phyloP scores from a whole-genome alignment of 2,329 filamentous ascomycete species.

The Pseudogymnoascus sp. region DNA sequence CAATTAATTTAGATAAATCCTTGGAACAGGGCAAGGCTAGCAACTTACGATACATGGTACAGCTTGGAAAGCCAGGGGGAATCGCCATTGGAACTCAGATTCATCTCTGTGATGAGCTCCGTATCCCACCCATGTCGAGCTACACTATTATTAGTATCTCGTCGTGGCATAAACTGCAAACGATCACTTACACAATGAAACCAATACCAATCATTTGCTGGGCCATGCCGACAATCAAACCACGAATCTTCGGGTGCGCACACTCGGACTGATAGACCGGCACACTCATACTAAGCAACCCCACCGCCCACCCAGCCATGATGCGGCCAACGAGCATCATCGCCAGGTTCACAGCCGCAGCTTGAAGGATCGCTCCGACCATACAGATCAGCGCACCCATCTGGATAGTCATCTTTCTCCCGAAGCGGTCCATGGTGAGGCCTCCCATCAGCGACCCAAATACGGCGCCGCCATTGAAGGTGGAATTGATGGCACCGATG shows the following conservation, averaged over 20 bases:
- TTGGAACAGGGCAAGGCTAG: background rate
- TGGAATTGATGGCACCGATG: constrained; percentile 51
- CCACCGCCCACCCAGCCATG: constrained; percentile 43
- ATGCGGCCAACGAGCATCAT: constrained; percentile 50
- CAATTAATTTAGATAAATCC: background rate
- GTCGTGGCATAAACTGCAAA: constrained; percentile 40
- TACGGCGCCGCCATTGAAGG: constrained; percentile 53
- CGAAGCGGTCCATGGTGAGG: constrained; percentile 46
- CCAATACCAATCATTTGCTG: constrained; percentile 57
- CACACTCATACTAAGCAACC: constrained; percentile 52
- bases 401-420: constrained; percentile 49
- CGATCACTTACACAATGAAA: constrained; percentile 35
- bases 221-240: constrained; percentile 49
- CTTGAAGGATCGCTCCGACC: constrained; percentile 51
- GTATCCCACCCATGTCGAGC: constrained; percentile 9
- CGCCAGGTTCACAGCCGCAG: constrained; percentile 40
- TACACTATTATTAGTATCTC: constrained; percentile 28
- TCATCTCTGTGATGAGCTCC: constrained; percentile 1
- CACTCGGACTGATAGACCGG: constrained; percentile 56
- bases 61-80: constrained; percentile 44
- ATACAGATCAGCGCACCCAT: constrained; percentile 47
- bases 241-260: constrained; percentile 52
- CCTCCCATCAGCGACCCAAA: constrained; percentile 34
- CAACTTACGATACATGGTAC: constrained; percentile 38
- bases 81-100: constrained; percentile 11